These are phyloP conservation scores for Suillus discolor DNA, from an alignment of 768 basidiomycete genomes.

Conservation along the genomic window DNA sequence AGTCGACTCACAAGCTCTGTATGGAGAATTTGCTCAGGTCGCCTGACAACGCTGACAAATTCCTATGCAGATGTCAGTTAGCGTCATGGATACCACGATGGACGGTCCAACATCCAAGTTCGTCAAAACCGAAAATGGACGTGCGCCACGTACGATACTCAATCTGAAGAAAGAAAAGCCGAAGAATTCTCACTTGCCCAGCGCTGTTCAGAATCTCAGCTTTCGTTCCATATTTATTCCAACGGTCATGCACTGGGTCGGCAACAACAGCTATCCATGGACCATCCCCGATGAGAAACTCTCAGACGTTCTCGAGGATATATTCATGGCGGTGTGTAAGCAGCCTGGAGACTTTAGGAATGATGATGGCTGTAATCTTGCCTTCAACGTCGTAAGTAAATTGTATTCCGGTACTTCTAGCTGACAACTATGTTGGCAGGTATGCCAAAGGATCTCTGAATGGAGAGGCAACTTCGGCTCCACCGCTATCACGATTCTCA, in stretches of 20 bases:
- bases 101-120: not conserved
- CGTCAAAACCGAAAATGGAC: not conserved
- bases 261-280: not conserved
- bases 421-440: conserved; percentile 3
- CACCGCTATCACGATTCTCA: not conserved
- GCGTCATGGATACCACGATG: not conserved
- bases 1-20: not conserved
- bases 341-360: not conserved
- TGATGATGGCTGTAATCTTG: not conserved
- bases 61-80: not conserved
- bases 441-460: conserved; percentile 1
- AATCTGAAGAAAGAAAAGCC: conserved; percentile 1
- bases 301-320: not conserved
- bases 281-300: not conserved
- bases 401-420: not conserved
- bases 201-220: not conserved
- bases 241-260: not conserved
- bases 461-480: conserved; percentile 1
- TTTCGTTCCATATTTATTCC: not conserved
- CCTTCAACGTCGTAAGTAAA: not conserved
- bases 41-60: not conserved
- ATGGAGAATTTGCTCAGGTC: not conserved
- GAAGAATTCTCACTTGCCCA: not conserved
- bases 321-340: not conserved
- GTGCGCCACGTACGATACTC: not conserved